phyloP scores from a whole-genome alignment of 1,139 yeast genomes.

The Candida buenavistaensis region DNA sequence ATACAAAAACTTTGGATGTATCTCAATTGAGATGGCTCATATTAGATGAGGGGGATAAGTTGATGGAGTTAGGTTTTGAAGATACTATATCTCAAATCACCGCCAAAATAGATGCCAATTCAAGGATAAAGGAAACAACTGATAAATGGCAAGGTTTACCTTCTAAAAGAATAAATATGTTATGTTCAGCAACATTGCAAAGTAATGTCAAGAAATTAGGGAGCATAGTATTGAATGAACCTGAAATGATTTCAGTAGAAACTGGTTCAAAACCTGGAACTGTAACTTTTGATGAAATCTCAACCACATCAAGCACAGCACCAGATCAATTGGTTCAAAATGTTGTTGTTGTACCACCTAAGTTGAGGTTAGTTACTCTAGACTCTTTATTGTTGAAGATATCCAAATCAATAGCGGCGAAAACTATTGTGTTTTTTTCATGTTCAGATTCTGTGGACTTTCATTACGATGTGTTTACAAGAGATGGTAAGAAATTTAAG shows the following conservation, averaged over 20 bases:
- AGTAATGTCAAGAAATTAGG: constrained; percentile 80
- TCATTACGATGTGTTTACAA: constrained; percentile 74
- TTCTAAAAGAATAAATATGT: constrained; percentile 63
- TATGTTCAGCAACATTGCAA: constrained; percentile 95
- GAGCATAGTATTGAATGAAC: constrained; percentile 66
- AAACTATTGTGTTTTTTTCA: constrained; percentile 84
- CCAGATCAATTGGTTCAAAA: constrained; percentile 90
- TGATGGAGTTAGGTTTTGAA: constrained; percentile 94
- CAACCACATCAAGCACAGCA: constrained; percentile 42
- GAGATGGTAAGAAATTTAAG: constrained; percentile 47
- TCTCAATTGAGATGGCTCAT: constrained; percentile 79
- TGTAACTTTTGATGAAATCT: constrained; percentile 38
- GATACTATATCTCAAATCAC: constrained; percentile 84
- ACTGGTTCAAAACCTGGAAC: constrained; percentile 27
- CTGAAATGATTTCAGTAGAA: constrained; percentile 60
- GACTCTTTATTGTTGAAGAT: constrained; percentile 62
- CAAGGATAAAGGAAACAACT: constrained; percentile 39
- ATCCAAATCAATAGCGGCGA: constrained; percentile 30
- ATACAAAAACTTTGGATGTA: constrained; percentile 69
- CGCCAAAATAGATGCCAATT: constrained; percentile 49
- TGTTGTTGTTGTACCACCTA: constrained; percentile 83
- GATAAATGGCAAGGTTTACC: constrained; percentile 61
- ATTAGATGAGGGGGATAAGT: constrained; percentile 92
- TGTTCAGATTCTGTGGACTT: constrained; percentile 95
- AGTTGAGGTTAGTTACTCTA: constrained; percentile 78